Evolutionary conservation across 306 rosid genomes (phyloP), one percentile per base, ranked within the genome.

Genomic region (Vigna reflexopilosa): DNA sequence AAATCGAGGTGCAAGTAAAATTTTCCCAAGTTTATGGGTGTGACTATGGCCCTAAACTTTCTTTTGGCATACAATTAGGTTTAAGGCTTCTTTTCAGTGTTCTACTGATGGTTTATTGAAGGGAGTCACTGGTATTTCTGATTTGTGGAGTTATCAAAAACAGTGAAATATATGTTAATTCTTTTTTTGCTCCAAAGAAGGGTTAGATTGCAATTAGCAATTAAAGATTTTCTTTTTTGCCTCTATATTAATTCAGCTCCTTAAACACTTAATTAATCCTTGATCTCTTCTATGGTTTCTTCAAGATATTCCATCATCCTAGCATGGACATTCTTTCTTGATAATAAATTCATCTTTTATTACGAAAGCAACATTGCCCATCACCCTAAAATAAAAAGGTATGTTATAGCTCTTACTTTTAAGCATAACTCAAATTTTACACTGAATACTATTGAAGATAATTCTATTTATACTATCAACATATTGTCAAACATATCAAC

Each of bases 401-500:
- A 65, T 54, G 24, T 63, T 20, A 17, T 19, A 55, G 28, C 48
- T 63, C 52, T 36, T 4, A 64, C 28, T 36, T 76, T 76, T 40
- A 26, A 24, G 48, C 20, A 54, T 45, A 57, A 15, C 42, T 44
- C 67, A 22, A 45, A 40, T 67, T 47, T 52, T 42, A 42, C 32
- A 67, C 24, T 11, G 69, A 48, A 68, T 56, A 77, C 26, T 4
- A 38, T 64, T 38, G 26, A 44, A 57, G 56, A 76, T 13, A 30
- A 65, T 64, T 65, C 8, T 15, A 9, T 52, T 36, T 38, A 55
- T 20, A 44, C 62, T 20, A 69, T 78, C 7, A 78, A 67, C 51
- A 68, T 11, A 36, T 10, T 59, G 45, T 32, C 14, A 58, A 70
- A 15, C 71, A 58, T 69, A 63, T 48, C 34, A 70, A 19, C 1